Base-by-base conservation (phyloP, 352 stramenopile species). In the Vaucheria bursata region DNA sequence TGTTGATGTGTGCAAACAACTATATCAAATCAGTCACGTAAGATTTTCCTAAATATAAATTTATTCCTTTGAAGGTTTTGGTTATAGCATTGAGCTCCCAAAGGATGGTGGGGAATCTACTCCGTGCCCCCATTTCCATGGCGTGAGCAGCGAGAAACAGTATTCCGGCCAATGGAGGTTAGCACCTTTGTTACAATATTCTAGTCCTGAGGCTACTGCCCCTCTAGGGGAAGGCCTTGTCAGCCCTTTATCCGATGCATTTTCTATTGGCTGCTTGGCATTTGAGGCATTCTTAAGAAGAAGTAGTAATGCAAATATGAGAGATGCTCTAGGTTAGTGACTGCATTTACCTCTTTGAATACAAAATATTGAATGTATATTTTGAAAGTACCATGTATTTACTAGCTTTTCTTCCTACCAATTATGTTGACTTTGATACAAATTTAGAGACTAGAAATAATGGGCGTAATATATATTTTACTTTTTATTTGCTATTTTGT, bases 81-180 rank as follows among this genome's bases (percentile, higher is more conserved):
- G 53, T 34, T 82, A 79, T 39, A 82, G 77, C 38, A 64, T 82
- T 18, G 65, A 74, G 8, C 77, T 82, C n/a, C 77, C 77, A 0
- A 53, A 53, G 12, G 40, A 68, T 29, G 77, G 73, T 50, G 35
- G 25, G 39, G 68, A 74, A 45, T 65, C 31, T 25, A 82, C 77
- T 6, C 71, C 77, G 32, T 82, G 77, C 39, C 77, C 77, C 40
- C 73, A 79, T 66, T 82, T 82, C 29, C 77, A 82, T 29, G 77
- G 68, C 53, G 40, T 71, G 18, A 68, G 59, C 4, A 73, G 71
- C 53, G 40, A 65, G n/a, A 70, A 52, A 5, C 52, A 38, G 29
- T 75, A 76, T 50, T 71, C 78, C 38, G 77, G 77, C 36, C 49
- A 32, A 32, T 82, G 77, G 77, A 71, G 77, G n/a, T 45, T 82